Evolutionary conservation across 148 eudicot species (phyloP).

Genomic region (Selenicereus undatus): DNA sequence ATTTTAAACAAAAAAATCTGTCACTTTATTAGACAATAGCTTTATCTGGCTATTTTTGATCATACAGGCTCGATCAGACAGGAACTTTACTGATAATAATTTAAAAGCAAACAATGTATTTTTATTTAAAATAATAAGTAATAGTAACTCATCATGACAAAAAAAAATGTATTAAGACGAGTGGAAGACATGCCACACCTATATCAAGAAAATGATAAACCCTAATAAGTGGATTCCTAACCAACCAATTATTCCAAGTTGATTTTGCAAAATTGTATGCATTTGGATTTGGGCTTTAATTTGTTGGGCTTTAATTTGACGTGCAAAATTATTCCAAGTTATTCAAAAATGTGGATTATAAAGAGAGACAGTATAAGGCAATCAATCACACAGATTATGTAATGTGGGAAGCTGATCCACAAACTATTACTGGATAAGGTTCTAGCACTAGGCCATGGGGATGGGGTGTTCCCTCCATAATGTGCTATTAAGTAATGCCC

Average conservation of each 20-base stretch:
- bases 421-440: background rate
- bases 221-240: background rate
- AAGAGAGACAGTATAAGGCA: background rate
- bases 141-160: no score
- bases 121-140: no score
- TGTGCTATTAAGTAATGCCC: background rate
- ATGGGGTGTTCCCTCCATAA: background rate
- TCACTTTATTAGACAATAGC: no score
- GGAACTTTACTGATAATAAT: no score
- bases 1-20: no score
- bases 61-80: no score
- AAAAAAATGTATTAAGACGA: no score
- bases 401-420: slow-evolving; percentile 4
- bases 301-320: background rate
- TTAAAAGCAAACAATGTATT: no score
- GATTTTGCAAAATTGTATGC: no score
- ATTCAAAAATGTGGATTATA: no score
- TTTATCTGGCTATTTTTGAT: no score
- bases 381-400: background rate
- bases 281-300: background rate
- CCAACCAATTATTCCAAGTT: background rate
- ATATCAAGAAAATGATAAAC: no score
- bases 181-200: background rate
- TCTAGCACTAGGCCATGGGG: background rate
- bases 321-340: background rate